Evolutionary conservation across 2,329 filamentous ascomycete species (phyloP).

Genomic region (Fusarium marasasianum): DNA sequence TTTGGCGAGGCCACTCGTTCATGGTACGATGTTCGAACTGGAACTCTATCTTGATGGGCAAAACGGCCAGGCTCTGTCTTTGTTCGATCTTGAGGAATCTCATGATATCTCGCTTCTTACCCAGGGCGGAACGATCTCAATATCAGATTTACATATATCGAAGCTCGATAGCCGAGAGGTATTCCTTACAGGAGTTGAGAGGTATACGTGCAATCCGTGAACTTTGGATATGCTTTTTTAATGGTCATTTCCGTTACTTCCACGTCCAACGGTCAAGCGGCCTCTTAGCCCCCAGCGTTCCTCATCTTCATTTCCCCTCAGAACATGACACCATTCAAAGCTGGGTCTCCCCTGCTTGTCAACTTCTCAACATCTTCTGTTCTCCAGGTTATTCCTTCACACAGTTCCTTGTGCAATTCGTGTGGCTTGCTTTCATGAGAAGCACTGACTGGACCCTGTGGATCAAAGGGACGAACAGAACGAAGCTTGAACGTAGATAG

Average conservation of each 20-base stretch:
- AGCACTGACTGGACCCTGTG: conserved; percentile 37
- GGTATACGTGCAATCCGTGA: neutral
- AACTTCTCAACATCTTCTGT: conserved; percentile 1
- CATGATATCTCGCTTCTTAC: neutral
- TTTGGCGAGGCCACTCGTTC: neutral
- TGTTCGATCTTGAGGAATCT: neutral
- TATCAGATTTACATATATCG: neutral
- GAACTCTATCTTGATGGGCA: conserved; percentile 24
- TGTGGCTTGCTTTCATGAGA: conserved; percentile 1
- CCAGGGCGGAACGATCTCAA: neutral
- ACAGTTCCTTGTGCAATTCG: conserved; percentile 2
- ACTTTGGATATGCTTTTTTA: neutral
- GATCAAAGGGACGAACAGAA: conserved; percentile 1
- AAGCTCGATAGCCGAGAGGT: neutral
- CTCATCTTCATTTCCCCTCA: conserved; percentile 3
- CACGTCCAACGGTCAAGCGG: neutral
- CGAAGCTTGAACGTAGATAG: neutral
- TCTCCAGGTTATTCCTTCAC: conserved; percentile 4
- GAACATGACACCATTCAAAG: conserved; percentile 7
- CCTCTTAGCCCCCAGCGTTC: neutral
- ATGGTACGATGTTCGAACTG: conserved; percentile 8
- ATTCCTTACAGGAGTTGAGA: neutral
- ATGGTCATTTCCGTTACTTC: neutral
- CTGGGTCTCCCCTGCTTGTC: conserved; percentile 42
- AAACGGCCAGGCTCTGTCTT: neutral